These are phyloP conservation scores for Thelonectria discophora DNA, from an alignment of 2,329 filamentous ascomycete species.

Conservation along the genomic window DNA sequence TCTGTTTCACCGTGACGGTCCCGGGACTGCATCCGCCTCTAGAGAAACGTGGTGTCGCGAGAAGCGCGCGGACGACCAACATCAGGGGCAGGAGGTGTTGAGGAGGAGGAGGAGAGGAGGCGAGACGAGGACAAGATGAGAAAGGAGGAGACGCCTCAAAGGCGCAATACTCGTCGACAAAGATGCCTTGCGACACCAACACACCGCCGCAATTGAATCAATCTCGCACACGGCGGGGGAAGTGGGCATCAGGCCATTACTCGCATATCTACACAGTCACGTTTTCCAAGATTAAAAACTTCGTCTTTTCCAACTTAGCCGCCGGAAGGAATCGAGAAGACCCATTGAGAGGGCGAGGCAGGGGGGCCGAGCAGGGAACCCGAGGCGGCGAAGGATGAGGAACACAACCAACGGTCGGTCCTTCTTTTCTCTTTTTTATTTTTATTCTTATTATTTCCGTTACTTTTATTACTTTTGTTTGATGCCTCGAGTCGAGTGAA, in stretches of 20 bases:
- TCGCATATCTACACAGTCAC: conserved; percentile 41
- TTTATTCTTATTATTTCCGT: background rate
- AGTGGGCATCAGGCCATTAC: conserved; percentile 37
- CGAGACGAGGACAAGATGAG: background rate
- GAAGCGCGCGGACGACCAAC: background rate
- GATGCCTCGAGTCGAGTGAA: conserved; percentile 21
- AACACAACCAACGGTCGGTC: conserved; percentile 11
- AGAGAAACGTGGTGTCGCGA: conserved; percentile 9
- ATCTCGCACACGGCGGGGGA: conserved; percentile 31
- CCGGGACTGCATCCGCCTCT: no score
- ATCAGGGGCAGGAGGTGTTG: background rate
- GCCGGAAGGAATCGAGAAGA: conserved; percentile 5
- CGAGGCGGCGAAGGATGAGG: conserved; percentile 14
- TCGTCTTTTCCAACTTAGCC: background rate
- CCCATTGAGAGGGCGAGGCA: conserved; percentile 24
- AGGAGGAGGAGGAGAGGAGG: no score
- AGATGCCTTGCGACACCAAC: conserved; percentile 9
- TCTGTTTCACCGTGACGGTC: conserved; percentile 24
- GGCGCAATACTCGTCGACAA: background rate
- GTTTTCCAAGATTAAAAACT: conserved; percentile 28
- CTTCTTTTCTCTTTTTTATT: background rate
- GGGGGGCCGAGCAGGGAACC: conserved; percentile 19
- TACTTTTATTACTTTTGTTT: conserved; percentile 4
- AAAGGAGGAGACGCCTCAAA: background rate
- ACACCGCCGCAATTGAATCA: conserved; percentile 36